A percentile compares a stretch with the other conserved stretches of the same genome.
Conservation (phyloP, 441 rosid genomes). For the Bruguiera hainesii region DNA sequence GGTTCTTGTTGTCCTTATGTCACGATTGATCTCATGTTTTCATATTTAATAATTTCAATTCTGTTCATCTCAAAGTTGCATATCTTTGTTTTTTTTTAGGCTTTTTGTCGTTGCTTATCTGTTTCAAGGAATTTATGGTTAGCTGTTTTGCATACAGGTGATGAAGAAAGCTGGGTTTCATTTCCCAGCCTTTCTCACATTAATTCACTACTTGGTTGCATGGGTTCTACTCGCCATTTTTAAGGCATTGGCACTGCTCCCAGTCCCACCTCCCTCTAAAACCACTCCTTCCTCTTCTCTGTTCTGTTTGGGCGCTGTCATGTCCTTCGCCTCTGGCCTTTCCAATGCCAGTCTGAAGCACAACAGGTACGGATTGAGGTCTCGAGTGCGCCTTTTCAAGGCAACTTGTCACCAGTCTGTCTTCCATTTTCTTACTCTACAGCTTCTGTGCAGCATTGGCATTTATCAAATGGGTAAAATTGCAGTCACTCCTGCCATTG, state of each 20-base stretch:
- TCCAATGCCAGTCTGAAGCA: constrained; percentile 86
- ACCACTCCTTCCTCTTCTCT: constrained; percentile 76
- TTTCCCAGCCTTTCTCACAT: constrained; percentile 77
- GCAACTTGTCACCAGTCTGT: not conserved
- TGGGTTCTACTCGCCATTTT: constrained; percentile 83
- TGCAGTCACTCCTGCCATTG: constrained; percentile 94
- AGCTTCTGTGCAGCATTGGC: constrained; percentile 60
- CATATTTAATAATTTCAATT: no score
- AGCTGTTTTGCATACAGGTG: constrained; percentile 43
- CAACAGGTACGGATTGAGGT: constrained; percentile 54
- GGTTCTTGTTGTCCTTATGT: no score
- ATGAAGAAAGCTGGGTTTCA: constrained; percentile 82
- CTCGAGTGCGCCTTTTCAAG: not conserved
- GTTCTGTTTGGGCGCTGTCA: constrained; percentile 69
- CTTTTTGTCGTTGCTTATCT: not conserved
- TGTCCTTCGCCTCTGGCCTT: constrained; percentile 96
- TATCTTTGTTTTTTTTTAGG: not conserved
- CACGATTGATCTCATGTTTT: no score
- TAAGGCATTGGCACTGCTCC: constrained; percentile 66
- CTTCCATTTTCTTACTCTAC: constrained; percentile 14
- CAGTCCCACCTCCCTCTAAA: constrained; percentile 80
- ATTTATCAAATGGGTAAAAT: constrained; percentile 98
- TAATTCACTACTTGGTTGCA: constrained; percentile 70
- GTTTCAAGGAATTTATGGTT: not conserved
- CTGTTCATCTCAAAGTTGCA: no score